Evolutionary conservation across 2,329 filamentous ascomycete genomes (phyloP), one percentile per base, ranked within the genome.

Genomic region (Fusarium falciforme): DNA sequence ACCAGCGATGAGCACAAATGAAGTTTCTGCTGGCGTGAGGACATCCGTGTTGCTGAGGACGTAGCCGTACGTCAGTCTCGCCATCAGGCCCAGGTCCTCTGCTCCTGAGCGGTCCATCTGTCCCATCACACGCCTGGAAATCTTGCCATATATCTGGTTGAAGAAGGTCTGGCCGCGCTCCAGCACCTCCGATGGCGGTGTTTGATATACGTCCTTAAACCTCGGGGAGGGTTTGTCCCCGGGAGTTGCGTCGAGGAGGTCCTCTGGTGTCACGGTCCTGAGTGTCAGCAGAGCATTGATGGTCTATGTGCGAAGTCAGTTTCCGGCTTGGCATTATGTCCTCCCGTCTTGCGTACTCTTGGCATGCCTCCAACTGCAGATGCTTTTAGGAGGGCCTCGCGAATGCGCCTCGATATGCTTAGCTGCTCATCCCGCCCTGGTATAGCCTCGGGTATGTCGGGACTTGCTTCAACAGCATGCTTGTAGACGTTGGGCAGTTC

Each of bases 321-420:
- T 22, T 20, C 4, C 42, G 20, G 11, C 12, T 16, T 20, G 31
- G 5, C 17, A 7, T 40, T 17, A 11, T 8, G 22, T 14, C 27
- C 11, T 25, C 7, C 7, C 9, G 10, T 16, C 9, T 40, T 16
- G 17, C 60, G 49, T 67, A 78, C 77, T 72, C 73, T 78, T 57
- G 77, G 77, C 70, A 78, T 77, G 10, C 77, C 77, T 17, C 74
- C 76, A 4, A 78, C 74, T 14, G 76, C 76, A 16, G 77, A 77
- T 16, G 77, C 70, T 52, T 78, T 77, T 29, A 78, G 55, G 4
- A 78, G 74, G 29, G 77, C 77, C 62, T 78, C 77, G 9, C 74
- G 75, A 20, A 78, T 66, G 25, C 75, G 72, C 40, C 74, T 65
- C 25, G 74, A 73, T 35, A 78, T 74, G 33, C 20, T 36, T 9